Conservation (phyloP, 768 basidiomycete genomes). For the Amanita exitialis region DNA sequence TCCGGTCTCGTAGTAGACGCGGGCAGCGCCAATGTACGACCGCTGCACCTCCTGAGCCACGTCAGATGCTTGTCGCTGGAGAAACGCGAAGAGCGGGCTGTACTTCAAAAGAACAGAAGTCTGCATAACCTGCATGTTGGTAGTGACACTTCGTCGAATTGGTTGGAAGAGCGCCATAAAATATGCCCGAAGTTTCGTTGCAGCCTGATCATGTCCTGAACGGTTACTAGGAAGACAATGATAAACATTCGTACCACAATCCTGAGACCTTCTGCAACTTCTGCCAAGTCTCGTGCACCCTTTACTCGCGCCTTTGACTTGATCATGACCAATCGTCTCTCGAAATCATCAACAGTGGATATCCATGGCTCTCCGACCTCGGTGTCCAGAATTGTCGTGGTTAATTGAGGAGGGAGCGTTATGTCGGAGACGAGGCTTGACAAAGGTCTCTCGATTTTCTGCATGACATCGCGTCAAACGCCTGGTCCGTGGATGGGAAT, state of each 20-base stretch:
- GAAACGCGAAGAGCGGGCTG: conserved; percentile 69
- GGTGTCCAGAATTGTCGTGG: conserved; percentile 73
- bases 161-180: conserved; percentile 80
- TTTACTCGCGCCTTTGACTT: conserved; percentile 75
- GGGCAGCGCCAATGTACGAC: conserved; percentile 72
- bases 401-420: conserved; percentile 71
- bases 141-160: conserved; percentile 72
- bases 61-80: conserved; percentile 70
- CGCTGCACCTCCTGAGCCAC: conserved; percentile 85
- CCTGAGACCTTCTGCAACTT: conserved; percentile 79
- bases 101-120: conserved; percentile 81
- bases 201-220: conserved; percentile 46
- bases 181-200: conserved; percentile 80
- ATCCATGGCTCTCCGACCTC: conserved; percentile 88
- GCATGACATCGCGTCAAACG: conserved; percentile 4
- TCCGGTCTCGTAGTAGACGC: conserved; percentile 92
- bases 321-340: conserved; percentile 57
- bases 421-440: conserved; percentile 73
- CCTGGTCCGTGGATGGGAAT: not conserved
- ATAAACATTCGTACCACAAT: conserved; percentile 57
- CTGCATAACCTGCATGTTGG: conserved; percentile 91
- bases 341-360: conserved; percentile 68
- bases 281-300: conserved; percentile 73
- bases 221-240: not conserved
- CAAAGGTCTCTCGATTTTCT: conserved; percentile 88